Conservation (phyloP, 805 yeast genomes). For the Tetrapisispora nanseiensis region DNA sequence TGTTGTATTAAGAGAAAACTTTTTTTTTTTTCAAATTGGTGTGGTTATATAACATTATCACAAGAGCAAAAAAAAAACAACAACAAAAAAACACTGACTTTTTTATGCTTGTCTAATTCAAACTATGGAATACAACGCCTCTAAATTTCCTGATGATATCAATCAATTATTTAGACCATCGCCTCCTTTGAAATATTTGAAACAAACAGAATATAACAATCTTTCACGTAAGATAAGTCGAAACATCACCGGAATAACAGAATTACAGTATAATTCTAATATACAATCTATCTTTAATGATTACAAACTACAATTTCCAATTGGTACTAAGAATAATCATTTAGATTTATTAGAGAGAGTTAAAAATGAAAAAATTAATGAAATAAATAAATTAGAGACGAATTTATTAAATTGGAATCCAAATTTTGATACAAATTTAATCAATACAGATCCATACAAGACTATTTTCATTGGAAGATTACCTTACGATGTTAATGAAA, state of each 20-base stretch:
- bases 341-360: conserved; percentile 24
- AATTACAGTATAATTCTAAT: conserved; percentile 8
- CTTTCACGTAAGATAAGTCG: conserved; percentile 38
- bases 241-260: conserved; percentile 38
- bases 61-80: too few relatives aligned
- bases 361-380: conserved; percentile 8
- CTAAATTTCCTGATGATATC: conserved; percentile 34
- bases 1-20: too few relatives aligned
- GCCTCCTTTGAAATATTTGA: conserved; percentile 43
- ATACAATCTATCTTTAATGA: not conserved
- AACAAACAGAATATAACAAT: conserved; percentile 42
- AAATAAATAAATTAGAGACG: conserved; percentile 29
- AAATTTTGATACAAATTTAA: conserved; percentile 41
- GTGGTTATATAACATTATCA: too few relatives aligned
- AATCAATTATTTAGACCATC: conserved; percentile 38
- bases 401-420: conserved; percentile 45
- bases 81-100: not conserved
- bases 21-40: too few relatives aligned
- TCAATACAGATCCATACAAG: conserved; percentile 58
- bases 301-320: conserved; percentile 24
- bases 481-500: conserved; percentile 52
- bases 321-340: conserved; percentile 18
- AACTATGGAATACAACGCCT: conserved; percentile 6
- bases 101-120: too few relatives aligned
- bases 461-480: conserved; percentile 75